Evolutionary conservation across 2,329 filamentous ascomycete species (phyloP), one percentile per base, ranked within the genome.

Genomic region (Ophiocordyceps camponoti-floridani): DNA sequence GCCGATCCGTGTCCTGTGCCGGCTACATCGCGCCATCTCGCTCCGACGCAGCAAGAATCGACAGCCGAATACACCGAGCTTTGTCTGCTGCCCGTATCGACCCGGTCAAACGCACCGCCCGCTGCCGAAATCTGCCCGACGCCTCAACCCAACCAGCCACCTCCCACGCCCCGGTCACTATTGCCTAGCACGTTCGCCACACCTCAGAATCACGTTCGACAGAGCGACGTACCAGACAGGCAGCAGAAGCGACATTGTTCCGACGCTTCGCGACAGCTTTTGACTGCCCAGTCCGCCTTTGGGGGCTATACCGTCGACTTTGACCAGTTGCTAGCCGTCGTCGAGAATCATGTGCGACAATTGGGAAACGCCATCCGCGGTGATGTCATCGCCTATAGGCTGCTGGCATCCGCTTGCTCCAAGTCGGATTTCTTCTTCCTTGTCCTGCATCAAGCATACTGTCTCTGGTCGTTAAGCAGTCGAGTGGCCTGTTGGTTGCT

Each of bases 371-470:
- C 10, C n/a, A 7, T 6, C 16, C 18, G 16, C n/a, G 5, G 18
- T 18, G n/a, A 38, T 19, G 16, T 10, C n/a, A 9, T 38, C 6
- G 16, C 18, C n/a, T 62, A 76, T 31, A 50, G 56, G n/a, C 64
- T 82, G 8, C 60, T 87, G 12, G 53, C 50, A 26, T 62, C 73
- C 23, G 81, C 82, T 1, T 80, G 76, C 49, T 40, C 49, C 2
- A 52, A 55, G 0, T 57, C 67, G 4, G 83, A 88, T 55, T 49
- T 64, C 42, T 75, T 82, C 53, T 87, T 80, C 54, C 51, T 86
- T 43, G 64, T 70, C 6, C 55, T 83, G 12, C 80, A 84, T 54
- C 79, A 84, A 53, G 47, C 81, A 2, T 79, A 75, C 56, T 82
- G 77, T 53, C 53, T 71, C 18, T 75, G 72, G 68, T 68, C 67